A percentile compares a stretch with the other conserved stretches of the same genome.
Evolutionary conservation across 768 basidiomycete genomes (phyloP).

Genomic region (Pulveroboletus sp.): DNA sequence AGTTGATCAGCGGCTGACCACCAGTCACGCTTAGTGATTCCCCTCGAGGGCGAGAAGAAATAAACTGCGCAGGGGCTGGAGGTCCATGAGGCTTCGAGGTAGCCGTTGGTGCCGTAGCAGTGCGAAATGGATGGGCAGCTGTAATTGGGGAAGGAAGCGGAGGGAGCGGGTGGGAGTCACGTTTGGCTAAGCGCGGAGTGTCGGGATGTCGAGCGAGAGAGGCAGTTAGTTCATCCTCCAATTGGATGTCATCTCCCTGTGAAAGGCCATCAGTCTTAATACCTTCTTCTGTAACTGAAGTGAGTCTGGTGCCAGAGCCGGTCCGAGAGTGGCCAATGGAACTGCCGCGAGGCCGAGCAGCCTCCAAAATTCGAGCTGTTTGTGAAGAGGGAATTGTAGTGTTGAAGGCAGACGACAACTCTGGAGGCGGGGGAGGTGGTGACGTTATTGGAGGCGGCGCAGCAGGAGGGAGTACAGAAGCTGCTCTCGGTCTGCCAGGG

Average conservation of each 20-base stretch:
- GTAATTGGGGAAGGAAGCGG: slow-evolving; percentile 55
- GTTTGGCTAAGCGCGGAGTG: slow-evolving; percentile 41
- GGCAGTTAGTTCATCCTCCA: slow-evolving; percentile 31
- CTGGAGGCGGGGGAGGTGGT: slow-evolving; percentile 57
- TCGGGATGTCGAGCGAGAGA: slow-evolving; percentile 36
- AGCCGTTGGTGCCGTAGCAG: slow-evolving; percentile 13
- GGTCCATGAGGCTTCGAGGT: slow-evolving; percentile 47
- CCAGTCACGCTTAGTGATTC: slow-evolving; percentile 41
- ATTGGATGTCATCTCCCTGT: slow-evolving; percentile 23
- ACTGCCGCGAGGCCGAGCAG: slow-evolving; percentile 43
- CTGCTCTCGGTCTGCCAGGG: slow-evolving; percentile 47
- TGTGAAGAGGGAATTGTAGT: slow-evolving; percentile 32
- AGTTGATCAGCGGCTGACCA: slow-evolving; percentile 50
- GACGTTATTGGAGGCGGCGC: slow-evolving; percentile 62
- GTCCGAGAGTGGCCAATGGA: slow-evolving; percentile 53
- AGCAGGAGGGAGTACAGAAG: slow-evolving; percentile 62
- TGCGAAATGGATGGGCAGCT: slow-evolving; percentile 29
- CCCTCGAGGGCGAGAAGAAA: slow-evolving; percentile 54
- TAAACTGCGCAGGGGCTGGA: slow-evolving; percentile 37
- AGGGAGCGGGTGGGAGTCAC: slow-evolving; percentile 65
- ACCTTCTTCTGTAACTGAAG: slow-evolving; percentile 61
- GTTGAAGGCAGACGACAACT: slow-evolving; percentile 24
- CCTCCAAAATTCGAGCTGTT: slow-evolving; percentile 34
- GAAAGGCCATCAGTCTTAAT: slow-evolving; percentile 35
- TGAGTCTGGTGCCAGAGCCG: slow-evolving; percentile 56